phyloP scores from a whole-genome alignment of 257 asterid species.

The Solanum raphanifolium region DNA sequence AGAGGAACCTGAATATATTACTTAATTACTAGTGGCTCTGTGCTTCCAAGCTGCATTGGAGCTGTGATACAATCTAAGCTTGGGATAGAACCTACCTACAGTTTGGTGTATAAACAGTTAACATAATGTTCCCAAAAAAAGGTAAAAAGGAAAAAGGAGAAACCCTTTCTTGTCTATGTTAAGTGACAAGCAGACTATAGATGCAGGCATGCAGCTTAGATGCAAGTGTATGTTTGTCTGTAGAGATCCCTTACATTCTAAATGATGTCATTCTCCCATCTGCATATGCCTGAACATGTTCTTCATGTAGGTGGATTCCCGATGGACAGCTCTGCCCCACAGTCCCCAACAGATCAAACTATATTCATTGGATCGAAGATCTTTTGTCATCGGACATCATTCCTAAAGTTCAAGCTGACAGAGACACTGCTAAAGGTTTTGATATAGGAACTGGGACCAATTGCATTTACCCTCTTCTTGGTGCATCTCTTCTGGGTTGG shows the following conservation, averaged over 20 bases:
- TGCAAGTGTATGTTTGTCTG: background rate
- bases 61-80: background rate
- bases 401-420: slow-evolving; percentile 13
- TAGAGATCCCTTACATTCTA: background rate
- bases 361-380: slow-evolving; percentile 93
- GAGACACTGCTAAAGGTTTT: slow-evolving; percentile 48
- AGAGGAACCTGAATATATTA: background rate
- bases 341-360: slow-evolving; percentile 86
- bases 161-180: background rate
- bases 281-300: background rate
- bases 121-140: background rate
- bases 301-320: slow-evolving; percentile 82
- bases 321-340: slow-evolving; percentile 99
- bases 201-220: background rate
- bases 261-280: background rate
- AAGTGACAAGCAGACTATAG: background rate
- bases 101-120: background rate
- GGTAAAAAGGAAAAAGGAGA: background rate
- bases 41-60: background rate
- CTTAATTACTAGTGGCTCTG: background rate
- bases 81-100: background rate
- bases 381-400: slow-evolving; percentile 61
- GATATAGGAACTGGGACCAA: slow-evolving; percentile 98
- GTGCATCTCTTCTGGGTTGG: slow-evolving; percentile 93
- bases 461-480: slow-evolving; percentile 97